Percentiles rank a stretch among this genome's conserved stretches.
Conservation (phyloP, 495 filamentous ascomycete species). For the Rhizodiscina lignyota region DNA sequence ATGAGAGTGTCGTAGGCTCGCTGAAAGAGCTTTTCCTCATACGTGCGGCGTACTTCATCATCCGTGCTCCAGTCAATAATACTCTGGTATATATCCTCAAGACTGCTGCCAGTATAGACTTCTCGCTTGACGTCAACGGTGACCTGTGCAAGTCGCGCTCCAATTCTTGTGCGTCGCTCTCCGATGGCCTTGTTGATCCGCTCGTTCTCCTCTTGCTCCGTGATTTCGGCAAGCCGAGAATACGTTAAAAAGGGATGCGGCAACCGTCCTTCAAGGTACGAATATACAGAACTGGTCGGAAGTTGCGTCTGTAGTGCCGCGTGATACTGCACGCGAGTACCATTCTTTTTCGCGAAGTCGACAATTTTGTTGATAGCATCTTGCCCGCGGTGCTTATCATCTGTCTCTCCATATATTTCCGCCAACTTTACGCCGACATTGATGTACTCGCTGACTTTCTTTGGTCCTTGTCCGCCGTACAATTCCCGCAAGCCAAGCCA, state of each 20-base stretch:
- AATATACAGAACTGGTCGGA: conserved; percentile 61
- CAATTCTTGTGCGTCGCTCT: conserved; percentile 73
- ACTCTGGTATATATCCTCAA: conserved; percentile 60
- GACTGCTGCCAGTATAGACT: conserved; percentile 47
- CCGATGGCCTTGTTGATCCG: conserved; percentile 82
- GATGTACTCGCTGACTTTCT: conserved; percentile 58
- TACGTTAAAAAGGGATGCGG: conserved; percentile 70
- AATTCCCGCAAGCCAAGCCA: conserved; percentile 85
- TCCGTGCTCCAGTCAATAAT: conserved; percentile 82
- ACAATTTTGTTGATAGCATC: conserved; percentile 68
- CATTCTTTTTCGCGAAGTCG: conserved; percentile 48
- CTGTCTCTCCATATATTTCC: conserved; percentile 44
- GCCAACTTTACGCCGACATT: conserved; percentile 53
- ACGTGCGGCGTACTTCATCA: conserved; percentile 64
- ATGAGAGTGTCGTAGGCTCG: conserved; percentile 61
- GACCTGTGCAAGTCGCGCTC: conserved; percentile 66
- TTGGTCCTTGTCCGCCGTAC: conserved; percentile 57
- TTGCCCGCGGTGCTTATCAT: conserved; percentile 56
- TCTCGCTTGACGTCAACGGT: conserved; percentile 77
- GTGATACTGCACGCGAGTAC: conserved; percentile 54
- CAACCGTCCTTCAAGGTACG: conserved; percentile 70
- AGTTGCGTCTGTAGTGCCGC: conserved; percentile 57
- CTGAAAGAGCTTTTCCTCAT: conserved; percentile 81
- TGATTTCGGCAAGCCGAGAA: conserved; percentile 64
- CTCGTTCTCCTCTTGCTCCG: conserved; percentile 76